A percentile compares a stretch with the other conserved stretches of the same genome.
Evolutionary conservation across 1,284 basidiomycete genomes (phyloP).

Genomic region (Ustilago esculenta): DNA sequence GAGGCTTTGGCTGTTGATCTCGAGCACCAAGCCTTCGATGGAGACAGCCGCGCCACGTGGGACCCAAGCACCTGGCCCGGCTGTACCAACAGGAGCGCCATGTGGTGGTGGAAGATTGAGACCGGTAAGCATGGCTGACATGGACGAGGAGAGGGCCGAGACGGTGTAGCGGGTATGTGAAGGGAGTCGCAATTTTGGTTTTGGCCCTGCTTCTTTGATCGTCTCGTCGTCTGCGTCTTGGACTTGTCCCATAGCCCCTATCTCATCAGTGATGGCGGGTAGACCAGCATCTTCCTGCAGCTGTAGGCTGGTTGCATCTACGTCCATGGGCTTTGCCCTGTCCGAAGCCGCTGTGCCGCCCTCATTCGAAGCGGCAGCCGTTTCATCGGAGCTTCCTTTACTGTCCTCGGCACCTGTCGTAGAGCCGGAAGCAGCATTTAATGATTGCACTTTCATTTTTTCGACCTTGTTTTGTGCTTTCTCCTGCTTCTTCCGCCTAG

Average conservation of each 20-base stretch:
- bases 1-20: conserved; percentile 38
- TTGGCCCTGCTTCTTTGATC: conserved; percentile 12
- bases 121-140: conserved; percentile 37
- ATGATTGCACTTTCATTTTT: background rate
- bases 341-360: background rate
- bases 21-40: conserved; percentile 54
- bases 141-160: conserved; percentile 38
- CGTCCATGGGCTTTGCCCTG: conserved; percentile 27
- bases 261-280: no score
- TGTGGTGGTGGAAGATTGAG: conserved; percentile 54
- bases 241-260: no score
- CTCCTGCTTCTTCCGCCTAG: conserved; percentile 5
- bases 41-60: conserved; percentile 51
- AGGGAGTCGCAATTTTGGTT: conserved; percentile 29
- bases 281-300: no score
- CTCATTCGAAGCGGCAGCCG: background rate
- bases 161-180: conserved; percentile 46
- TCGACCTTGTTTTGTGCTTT: background rate
- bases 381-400: background rate
- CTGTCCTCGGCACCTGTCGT: background rate
- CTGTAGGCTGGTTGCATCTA: conserved; percentile 17
- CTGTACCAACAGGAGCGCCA: conserved; percentile 52
- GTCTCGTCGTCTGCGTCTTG: conserved; percentile 4
- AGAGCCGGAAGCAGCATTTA: background rate
- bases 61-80: conserved; percentile 58